These are phyloP conservation scores for Auriscalpium vulgare DNA, from an alignment of 768 basidiomycete genomes.

Conservation along the genomic window DNA sequence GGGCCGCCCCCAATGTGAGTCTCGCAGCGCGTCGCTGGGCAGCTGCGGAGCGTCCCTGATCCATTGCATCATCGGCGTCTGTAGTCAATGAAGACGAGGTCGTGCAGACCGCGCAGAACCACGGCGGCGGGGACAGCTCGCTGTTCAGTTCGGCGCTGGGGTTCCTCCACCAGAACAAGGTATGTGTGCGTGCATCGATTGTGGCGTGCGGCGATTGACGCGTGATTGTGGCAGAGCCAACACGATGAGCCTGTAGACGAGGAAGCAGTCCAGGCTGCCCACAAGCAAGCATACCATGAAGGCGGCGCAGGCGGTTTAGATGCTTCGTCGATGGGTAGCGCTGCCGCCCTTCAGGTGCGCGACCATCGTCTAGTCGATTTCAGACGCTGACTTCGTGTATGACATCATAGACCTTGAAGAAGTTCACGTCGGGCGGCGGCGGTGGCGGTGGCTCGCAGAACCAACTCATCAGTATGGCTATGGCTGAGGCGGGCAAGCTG, in stretches of 20 bases:
- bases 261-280: conserved; percentile 49
- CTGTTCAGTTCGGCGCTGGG: conserved; percentile 49
- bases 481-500: conserved; percentile 72
- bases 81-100: conserved; percentile 62
- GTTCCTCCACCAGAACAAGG: conserved; percentile 47
- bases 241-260: conserved; percentile 62
- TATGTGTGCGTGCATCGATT: conserved; percentile 16
- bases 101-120: conserved; percentile 41
- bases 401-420: conserved; percentile 46
- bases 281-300: conserved; percentile 52
- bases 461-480: conserved; percentile 76
- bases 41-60: conserved; percentile 3
- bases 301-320: conserved; percentile 43
- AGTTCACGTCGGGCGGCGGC: conserved; percentile 47
- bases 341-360: conserved; percentile 66
- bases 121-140: conserved; percentile 49
- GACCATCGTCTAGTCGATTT: not conserved
- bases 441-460: conserved; percentile 40
- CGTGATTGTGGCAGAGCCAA: conserved; percentile 29
- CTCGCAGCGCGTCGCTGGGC: not conserved
- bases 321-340: conserved; percentile 61
- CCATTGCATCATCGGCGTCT: conserved; percentile 1
- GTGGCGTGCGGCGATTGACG: not conserved
- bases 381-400: not conserved
- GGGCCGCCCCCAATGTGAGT: conserved; percentile 17